Conservation (phyloP, 495 filamentous ascomycete species). For the Chaetomium cochliodes region DNA sequence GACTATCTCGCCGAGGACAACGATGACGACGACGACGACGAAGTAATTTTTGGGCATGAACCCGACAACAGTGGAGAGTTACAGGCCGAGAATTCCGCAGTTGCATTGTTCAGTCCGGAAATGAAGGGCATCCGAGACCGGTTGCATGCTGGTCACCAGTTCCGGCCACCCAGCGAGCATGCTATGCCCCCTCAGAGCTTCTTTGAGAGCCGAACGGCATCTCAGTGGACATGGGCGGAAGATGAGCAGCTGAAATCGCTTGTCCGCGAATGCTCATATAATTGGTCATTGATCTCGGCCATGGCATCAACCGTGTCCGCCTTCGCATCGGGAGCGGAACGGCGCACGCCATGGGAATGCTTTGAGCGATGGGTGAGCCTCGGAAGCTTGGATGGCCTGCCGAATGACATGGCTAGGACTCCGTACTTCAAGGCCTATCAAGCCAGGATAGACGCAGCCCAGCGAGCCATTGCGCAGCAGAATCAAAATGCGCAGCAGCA, state of each 20-base stretch:
- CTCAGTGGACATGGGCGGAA: conserved; percentile 86
- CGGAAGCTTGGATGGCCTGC: conserved; percentile 79
- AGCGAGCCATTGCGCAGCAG: conserved; percentile 60
- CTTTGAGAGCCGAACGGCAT: conserved; percentile 79
- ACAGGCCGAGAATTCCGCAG: conserved; percentile 70
- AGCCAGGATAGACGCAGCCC: conserved; percentile 73
- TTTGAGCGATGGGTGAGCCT: conserved; percentile 93
- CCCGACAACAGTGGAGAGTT: conserved; percentile 43
- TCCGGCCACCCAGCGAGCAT: conserved; percentile 87
- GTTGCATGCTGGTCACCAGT: conserved; percentile 87
- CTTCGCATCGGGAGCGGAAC: conserved; percentile 79
- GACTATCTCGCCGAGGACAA: conserved; percentile 61
- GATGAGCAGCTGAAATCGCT: conserved; percentile 83
- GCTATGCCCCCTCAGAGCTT: conserved; percentile 84
- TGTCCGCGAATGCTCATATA: conserved; percentile 91
- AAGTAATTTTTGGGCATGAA: conserved; percentile 46
- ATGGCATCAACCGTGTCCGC: conserved; percentile 69
- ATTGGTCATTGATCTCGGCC: conserved; percentile 89
- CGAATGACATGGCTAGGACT: conserved; percentile 87
- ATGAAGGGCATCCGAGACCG: conserved; percentile 88
- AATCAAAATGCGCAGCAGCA: conserved; percentile 57
- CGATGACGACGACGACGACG: conserved; percentile 56
- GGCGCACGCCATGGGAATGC: conserved; percentile 96
- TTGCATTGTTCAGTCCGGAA: conserved; percentile 85
- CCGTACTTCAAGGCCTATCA: conserved; percentile 89